A percentile compares a stretch with the other conserved stretches of the same genome.
Evolutionary conservation across 176 grass and related monocot species (phyloP).

Genomic region (Carex littledalei): DNA sequence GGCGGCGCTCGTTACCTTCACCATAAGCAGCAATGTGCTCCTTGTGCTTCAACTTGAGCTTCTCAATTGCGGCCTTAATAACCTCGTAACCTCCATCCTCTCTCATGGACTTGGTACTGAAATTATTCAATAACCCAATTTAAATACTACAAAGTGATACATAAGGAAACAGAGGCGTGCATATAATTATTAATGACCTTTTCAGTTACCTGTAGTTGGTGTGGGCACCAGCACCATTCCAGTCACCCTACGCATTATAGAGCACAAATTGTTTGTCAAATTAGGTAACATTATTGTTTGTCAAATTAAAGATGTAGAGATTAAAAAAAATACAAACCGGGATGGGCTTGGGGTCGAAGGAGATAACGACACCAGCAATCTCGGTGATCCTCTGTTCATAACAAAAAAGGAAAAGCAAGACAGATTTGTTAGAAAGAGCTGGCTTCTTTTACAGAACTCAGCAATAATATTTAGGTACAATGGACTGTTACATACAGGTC

Average conservation of each 20-base stretch:
- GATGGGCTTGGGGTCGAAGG: conserved; percentile 95
- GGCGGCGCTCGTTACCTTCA: conserved; percentile 90
- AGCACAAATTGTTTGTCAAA: neutral
- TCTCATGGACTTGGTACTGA: conserved; percentile 95
- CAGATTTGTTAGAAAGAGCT: neutral
- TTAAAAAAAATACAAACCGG: conserved; percentile 26
- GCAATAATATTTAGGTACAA: neutral
- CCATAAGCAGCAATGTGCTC: conserved; percentile 95
- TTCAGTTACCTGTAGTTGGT: conserved; percentile 66
- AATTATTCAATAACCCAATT: neutral
- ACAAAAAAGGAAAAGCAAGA: neutral
- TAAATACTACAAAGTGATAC: neutral
- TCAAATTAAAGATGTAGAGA: neutral
- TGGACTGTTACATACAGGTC: neutral
- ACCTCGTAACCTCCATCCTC: conserved; percentile 73
- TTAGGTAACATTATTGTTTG: neutral
- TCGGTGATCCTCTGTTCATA: conserved; percentile 81
- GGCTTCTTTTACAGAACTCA: neutral
- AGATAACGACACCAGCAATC: conserved; percentile 80
- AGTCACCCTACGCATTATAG: conserved; percentile 50
- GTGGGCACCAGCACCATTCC: conserved; percentile 97
- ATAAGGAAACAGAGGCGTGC: neutral
- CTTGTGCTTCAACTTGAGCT: conserved; percentile 62
- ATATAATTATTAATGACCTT: neutral
- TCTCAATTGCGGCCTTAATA: conserved; percentile 75